Base-by-base conservation (phyloP, 176 grass and related monocot species). In the Elaeis guineensis region DNA sequence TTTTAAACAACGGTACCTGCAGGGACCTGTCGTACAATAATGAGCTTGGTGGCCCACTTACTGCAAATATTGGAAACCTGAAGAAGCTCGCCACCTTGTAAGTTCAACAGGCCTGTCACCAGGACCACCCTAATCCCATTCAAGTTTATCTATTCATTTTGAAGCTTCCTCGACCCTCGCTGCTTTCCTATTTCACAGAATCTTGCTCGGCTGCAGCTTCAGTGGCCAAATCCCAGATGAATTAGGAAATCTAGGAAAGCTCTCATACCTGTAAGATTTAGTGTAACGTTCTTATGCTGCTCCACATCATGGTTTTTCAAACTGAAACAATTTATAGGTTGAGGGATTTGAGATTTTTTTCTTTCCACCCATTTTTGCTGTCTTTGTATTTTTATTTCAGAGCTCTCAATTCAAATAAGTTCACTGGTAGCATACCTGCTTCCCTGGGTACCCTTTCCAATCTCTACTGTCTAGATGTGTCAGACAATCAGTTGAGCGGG, bases 11-110 rank as follows among this genome's bases (percentile, higher is more conserved):
- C 48, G 70, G 60, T 29, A 62, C 62, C 55, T 86, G 51, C 68
- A 95, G 90, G 77, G 90, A 95, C 71, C 30, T 95, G 26, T 89
- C 85, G 19, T 83, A 82, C 22, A 95, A 95, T 23, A 3, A 7
- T 28, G 51, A 18, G 12, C 77, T 86, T 66, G 51, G 20, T 19
- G 85, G 82, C 28, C 65, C 69, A 51, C 62, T 95, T 26, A 62
- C 90, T 35, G 17, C 73, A 50, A 62, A 73, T 57, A 77, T 95
- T 20, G 82, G 79, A 21, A 83, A 86, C 17, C 75, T 95, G 49
- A 12, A 64, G 76, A 14, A 83, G 19, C 86, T 95, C 50, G 23
- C 39, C 5, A 17, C 0, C 2, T 64, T 95, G 86, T 90, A 84
- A 84, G 86, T 86, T 50, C 35, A 44, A 44, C 35, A 9, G 6